Conservation (phyloP, 306 rosid species). For the Trifolium dubium region DNA sequence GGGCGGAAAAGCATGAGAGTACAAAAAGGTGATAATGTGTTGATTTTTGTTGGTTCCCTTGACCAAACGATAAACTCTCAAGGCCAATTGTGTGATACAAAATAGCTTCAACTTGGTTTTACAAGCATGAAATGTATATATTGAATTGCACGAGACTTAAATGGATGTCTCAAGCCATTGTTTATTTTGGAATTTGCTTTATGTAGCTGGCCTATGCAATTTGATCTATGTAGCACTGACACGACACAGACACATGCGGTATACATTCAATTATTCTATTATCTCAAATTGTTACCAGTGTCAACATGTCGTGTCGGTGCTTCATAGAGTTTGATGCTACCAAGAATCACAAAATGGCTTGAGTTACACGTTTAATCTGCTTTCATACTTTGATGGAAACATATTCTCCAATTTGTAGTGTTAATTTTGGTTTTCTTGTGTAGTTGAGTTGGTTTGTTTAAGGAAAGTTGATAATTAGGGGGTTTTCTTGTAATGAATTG, state of each 20-base stretch:
- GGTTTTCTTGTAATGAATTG: slow-evolving; percentile 27
- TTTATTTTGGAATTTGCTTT: slow-evolving; percentile 45
- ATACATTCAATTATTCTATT: not conserved
- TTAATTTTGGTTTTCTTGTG: slow-evolving; percentile 40
- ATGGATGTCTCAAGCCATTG: slow-evolving; percentile 45
- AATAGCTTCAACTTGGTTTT: slow-evolving; percentile 49
- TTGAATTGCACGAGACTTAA: slow-evolving; percentile 57
- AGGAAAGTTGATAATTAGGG: slow-evolving; percentile 32
- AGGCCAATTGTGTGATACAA: slow-evolving; percentile 29
- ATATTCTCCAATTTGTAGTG: slow-evolving; percentile 33
- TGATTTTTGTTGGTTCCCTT: not conserved
- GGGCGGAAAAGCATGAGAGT: slow-evolving; percentile 34
- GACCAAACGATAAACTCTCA: not conserved
- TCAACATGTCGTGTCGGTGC: not conserved
- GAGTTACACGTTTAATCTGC: slow-evolving; percentile 44
- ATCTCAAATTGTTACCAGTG: not conserved
- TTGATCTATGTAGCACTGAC: slow-evolving; percentile 22
- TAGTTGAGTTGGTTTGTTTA: slow-evolving; percentile 42
- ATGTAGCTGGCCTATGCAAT: slow-evolving; percentile 35
- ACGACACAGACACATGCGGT: not conserved
- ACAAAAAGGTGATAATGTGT: slow-evolving; percentile 28
- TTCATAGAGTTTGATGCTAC: slow-evolving; percentile 33
- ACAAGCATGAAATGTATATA: slow-evolving; percentile 61
- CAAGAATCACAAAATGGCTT: slow-evolving; percentile 40
- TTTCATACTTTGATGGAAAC: slow-evolving; percentile 52